Conservation (phyloP, 1,284 basidiomycete genomes). For the Anthracocystis setariae region DNA sequence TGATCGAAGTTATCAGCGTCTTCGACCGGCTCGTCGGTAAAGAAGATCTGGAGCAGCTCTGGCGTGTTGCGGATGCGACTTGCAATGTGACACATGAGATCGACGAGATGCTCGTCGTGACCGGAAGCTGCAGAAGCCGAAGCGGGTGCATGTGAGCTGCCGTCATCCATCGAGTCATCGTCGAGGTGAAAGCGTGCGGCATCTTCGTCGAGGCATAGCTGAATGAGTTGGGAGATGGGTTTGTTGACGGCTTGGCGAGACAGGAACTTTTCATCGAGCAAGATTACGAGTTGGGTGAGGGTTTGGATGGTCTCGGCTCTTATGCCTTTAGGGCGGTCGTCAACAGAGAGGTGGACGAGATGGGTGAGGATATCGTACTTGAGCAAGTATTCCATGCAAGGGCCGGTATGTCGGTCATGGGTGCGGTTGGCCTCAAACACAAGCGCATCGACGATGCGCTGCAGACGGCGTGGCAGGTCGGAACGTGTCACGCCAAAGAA, state of each 20-base stretch:
- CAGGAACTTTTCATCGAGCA: constrained; percentile 66
- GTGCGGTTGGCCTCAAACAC: constrained; percentile 84
- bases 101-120: constrained; percentile 54
- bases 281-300: constrained; percentile 63
- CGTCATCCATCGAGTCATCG: constrained; percentile 70
- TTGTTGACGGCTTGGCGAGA: constrained; percentile 72
- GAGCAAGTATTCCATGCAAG: constrained; percentile 87
- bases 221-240: constrained; percentile 84
- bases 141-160: constrained; percentile 5
- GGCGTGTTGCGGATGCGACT: constrained; percentile 59
- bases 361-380: constrained; percentile 74
- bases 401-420: constrained; percentile 79
- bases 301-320: constrained; percentile 60
- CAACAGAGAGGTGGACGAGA: constrained; percentile 60
- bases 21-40: constrained; percentile 43
- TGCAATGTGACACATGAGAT: constrained; percentile 62
- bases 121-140: constrained; percentile 11
- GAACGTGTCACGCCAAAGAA: constrained; percentile 83
- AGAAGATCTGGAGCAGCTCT: constrained; percentile 61
- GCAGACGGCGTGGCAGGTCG: constrained; percentile 79
- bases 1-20: constrained; percentile 10
- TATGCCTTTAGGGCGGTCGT: constrained; percentile 62
- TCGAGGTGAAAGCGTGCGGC: constrained; percentile 82
- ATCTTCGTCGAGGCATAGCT: constrained; percentile 89
- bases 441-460: constrained; percentile 85